Percentiles rank a stretch among this genome's conserved stretches.
These are phyloP conservation scores for Acacia crassicarpa DNA, from an alignment of 306 rosid species.

Conservation along the genomic window DNA sequence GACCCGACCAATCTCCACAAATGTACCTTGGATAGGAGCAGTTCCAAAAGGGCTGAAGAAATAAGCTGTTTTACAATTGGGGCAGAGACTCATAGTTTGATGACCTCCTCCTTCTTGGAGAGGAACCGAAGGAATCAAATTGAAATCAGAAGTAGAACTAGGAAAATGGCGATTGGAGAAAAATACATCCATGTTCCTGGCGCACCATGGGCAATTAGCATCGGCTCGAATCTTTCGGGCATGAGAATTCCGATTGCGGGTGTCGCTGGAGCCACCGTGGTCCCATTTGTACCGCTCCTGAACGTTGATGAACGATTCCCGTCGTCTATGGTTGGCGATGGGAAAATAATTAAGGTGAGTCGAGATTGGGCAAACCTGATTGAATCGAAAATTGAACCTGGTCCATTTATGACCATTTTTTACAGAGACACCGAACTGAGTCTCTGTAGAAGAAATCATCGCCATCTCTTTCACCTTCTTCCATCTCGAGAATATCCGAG, in stretches of 20 bases:
- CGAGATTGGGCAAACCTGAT: conserved; percentile 47
- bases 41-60: conserved; percentile 67
- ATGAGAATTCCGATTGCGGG: conserved; percentile 28
- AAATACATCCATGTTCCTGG: conserved; percentile 69
- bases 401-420: conserved; percentile 17
- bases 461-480: conserved; percentile 50
- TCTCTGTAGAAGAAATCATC: conserved; percentile 29
- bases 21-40: conserved; percentile 81
- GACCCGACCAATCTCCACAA: conserved; percentile 82
- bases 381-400: conserved; percentile 38
- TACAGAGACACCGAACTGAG: conserved; percentile 12
- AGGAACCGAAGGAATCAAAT: conserved; percentile 33
- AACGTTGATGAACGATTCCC: conserved; percentile 55
- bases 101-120: conserved; percentile 33
- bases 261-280: conserved; percentile 79
- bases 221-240: conserved; percentile 82
- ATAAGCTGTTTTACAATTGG: conserved; percentile 86
- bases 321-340: conserved; percentile 47
- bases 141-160: conserved; percentile 16
- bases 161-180: conserved; percentile 67
- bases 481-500: conserved; percentile 66
- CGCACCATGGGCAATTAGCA: conserved; percentile 89
- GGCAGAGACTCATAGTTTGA: conserved; percentile 80
- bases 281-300: conserved; percentile 94
- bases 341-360: conserved; percentile 55